These are phyloP conservation scores for Meira nashicola DNA, from an alignment of 1,284 basidiomycete species.

Conservation along the genomic window DNA sequence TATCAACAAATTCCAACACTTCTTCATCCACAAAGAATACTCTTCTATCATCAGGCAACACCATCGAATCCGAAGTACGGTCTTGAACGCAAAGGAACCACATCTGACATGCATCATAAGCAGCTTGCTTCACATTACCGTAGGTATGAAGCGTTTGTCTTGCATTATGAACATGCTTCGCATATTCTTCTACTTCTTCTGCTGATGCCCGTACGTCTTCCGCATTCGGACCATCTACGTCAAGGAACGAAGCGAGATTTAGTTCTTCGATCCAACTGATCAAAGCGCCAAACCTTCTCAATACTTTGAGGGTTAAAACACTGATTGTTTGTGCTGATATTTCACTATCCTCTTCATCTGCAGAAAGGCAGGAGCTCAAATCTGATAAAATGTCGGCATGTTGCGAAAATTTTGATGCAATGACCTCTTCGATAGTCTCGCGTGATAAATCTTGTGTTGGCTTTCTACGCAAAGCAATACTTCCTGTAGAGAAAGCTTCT, in stretches of 20 bases:
- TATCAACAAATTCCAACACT: background rate
- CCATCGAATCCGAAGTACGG: background rate
- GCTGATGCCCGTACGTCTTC: slow-evolving; percentile 16
- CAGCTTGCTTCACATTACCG: slow-evolving; percentile 31
- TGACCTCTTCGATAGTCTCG: background rate
- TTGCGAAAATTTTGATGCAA: background rate
- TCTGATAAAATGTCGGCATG: too few relatives aligned
- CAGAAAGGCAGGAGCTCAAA: too few relatives aligned
- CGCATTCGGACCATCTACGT: slow-evolving; percentile 31
- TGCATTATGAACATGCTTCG: slow-evolving; percentile 21
- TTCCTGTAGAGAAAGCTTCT: slow-evolving; percentile 25
- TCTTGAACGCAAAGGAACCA: slow-evolving; percentile 31
- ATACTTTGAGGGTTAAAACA: background rate
- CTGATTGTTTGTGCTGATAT: too few relatives aligned
- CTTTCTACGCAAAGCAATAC: slow-evolving; percentile 28
- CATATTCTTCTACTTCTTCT: slow-evolving; percentile 20
- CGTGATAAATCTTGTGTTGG: slow-evolving; percentile 23
- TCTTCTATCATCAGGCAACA: too few relatives aligned
- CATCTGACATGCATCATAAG: slow-evolving; percentile 27
- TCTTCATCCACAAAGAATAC: too few relatives aligned
- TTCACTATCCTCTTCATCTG: too few relatives aligned
- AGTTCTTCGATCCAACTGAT: slow-evolving; percentile 33
- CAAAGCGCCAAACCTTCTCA: slow-evolving; percentile 19
- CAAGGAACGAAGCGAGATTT: slow-evolving; percentile 35
- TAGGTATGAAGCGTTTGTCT: slow-evolving; percentile 25